Percentiles rank a stretch among this genome's conserved stretches.
These are phyloP conservation scores for Pelagophyceae sp. DNA, from an alignment of 352 stramenopile genomes.

Conservation along the genomic window DNA sequence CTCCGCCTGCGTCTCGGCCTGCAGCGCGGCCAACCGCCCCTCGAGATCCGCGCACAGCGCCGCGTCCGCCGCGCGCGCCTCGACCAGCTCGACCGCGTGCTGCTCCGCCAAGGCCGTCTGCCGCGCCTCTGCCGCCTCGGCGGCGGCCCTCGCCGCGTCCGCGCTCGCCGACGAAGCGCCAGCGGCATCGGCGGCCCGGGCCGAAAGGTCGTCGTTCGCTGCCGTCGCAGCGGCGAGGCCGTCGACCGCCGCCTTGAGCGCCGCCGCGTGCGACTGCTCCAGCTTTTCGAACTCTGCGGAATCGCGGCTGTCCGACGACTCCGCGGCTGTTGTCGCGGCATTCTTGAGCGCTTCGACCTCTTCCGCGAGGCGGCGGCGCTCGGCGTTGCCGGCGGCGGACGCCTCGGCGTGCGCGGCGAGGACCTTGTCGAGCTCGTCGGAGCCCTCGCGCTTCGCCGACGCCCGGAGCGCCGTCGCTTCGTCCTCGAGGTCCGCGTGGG, in stretches of 20 bases:
- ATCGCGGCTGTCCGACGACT: neutral
- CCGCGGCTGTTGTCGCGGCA: too few relatives aligned
- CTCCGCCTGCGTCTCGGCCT: too few relatives aligned
- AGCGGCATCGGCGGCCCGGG: too few relatives aligned
- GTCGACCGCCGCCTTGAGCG: neutral
- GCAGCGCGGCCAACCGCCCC: too few relatives aligned
- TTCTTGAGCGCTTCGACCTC: constrained; percentile 14
- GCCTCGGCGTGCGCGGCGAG: constrained; percentile 15
- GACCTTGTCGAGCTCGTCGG: constrained; percentile 14
- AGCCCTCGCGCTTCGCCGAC: neutral
- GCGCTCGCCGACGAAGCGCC: neutral
- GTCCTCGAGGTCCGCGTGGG: neutral
- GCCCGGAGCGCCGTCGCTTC: constrained; percentile 14
- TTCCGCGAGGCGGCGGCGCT: neutral
- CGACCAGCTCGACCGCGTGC: neutral
- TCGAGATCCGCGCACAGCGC: too few relatives aligned
- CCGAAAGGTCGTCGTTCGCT: neutral
- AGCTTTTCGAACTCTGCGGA: neutral
- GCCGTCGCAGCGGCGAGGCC: neutral
- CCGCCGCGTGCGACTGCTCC: neutral
- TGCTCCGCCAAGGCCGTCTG: neutral
- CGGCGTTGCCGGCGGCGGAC: neutral
- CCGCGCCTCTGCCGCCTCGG: neutral
- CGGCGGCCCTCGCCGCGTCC: neutral
- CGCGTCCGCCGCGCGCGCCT: neutral